These are phyloP conservation scores for Stephanocyclus meneghinianus DNA, from an alignment of 352 stramenopile species.

Conservation along the genomic window DNA sequence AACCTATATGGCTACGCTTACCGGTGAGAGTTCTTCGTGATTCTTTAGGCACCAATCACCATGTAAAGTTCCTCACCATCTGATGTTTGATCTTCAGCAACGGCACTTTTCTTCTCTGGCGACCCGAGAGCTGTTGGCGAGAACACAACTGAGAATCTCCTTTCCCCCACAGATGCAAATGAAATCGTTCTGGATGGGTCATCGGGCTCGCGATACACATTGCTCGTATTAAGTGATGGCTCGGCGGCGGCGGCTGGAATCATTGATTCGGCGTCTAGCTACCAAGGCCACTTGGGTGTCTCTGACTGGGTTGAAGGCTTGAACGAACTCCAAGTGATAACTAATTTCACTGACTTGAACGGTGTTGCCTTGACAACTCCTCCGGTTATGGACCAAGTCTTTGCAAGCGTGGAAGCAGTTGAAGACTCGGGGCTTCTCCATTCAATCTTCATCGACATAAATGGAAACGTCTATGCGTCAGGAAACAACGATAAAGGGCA, in stretches of 20 bases:
- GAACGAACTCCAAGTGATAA: slow-evolving; percentile 25
- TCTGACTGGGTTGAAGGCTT: slow-evolving; percentile 22
- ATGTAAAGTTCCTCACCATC: not conserved
- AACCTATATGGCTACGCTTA: not conserved
- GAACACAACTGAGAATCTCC: not conserved
- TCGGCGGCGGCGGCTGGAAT: slow-evolving; percentile 17
- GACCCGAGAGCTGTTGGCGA: slow-evolving; percentile 10
- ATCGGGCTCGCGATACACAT: slow-evolving; percentile 36
- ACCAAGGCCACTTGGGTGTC: slow-evolving; percentile 37
- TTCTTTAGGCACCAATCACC: not conserved
- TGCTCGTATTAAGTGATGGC: slow-evolving; percentile 30
- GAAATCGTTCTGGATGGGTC: slow-evolving; percentile 34
- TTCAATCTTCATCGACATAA: slow-evolving; percentile 41
- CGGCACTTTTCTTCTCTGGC: slow-evolving; percentile 5
- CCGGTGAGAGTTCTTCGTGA: not conserved
- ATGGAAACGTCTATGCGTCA: slow-evolving; percentile 44
- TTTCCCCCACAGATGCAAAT: slow-evolving; percentile 19
- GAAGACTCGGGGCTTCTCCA: slow-evolving; percentile 26
- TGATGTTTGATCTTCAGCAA: slow-evolving; percentile 1
- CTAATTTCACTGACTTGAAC: slow-evolving; percentile 23
- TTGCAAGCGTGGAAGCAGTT: slow-evolving; percentile 25
- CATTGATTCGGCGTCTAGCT: slow-evolving; percentile 22
- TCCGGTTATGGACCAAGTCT: slow-evolving; percentile 15
- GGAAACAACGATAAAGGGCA: slow-evolving; percentile 50
- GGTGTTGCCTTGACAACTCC: slow-evolving; percentile 14